Conservation (phyloP, 352 stramenopile genomes). For the Pythium folliculosum region DNA sequence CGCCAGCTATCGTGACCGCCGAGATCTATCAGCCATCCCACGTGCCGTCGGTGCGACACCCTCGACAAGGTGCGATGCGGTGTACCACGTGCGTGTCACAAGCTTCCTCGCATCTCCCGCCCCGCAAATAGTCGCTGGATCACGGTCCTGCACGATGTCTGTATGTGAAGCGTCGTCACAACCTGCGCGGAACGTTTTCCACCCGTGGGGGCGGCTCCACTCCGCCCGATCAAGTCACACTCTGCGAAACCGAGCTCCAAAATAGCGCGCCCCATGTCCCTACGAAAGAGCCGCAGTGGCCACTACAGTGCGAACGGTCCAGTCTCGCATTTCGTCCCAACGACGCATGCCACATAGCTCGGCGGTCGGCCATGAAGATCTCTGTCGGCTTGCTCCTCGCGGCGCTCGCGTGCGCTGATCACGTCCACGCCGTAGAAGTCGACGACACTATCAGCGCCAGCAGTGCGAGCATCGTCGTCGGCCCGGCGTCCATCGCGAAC, state of each 20-base stretch:
- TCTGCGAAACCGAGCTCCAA: not conserved
- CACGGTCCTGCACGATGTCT: no score
- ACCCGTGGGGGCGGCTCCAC: not conserved
- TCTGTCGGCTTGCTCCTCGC: conserved; percentile 2
- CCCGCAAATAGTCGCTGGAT: not conserved
- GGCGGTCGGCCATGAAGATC: conserved; percentile 13
- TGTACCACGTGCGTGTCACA: no score
- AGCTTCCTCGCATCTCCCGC: no score
- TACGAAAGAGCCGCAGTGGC: no score
- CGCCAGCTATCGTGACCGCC: no score
- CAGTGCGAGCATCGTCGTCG: not conserved
- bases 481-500: not conserved
- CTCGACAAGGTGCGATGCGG: no score
- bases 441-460: conserved; percentile 12
- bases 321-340: not conserved
- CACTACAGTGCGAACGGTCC: no score
- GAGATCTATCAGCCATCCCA: no score
- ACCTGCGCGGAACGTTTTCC: not conserved
- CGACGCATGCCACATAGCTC: not conserved
- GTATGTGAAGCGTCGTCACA: not conserved
- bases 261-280: not conserved
- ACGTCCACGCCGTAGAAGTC: conserved; percentile 1
- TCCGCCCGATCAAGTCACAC: not conserved
- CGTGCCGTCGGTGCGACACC: no score
- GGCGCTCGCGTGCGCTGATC: conserved; percentile 3